Base-by-base conservation (phyloP, 2,329 filamentous ascomycete species). In the Rugonectria rugulosa region DNA sequence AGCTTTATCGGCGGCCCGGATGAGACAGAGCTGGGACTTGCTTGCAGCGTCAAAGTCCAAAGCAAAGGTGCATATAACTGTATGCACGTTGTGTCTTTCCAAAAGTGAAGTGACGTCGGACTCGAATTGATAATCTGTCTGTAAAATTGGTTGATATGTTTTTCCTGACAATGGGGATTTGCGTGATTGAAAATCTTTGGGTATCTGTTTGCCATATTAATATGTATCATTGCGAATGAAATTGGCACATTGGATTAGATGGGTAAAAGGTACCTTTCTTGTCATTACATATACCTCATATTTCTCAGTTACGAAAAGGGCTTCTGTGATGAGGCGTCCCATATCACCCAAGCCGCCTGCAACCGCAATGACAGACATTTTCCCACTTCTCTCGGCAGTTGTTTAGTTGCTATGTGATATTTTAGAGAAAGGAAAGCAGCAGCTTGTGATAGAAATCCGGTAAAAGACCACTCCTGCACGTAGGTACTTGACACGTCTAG, bases 261-360 rank as follows among this genome's bases (percentile, higher is more conserved):
- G 31, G 9, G 14, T 19, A 14, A 23, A 5, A 47, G 27, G 4
- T 62, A 71, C 79, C 60, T 73, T 74, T 41, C 79, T 73, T 17
- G 75, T 70, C 12, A 81, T 60, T 3, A 80, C 68, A 38, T 77
- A 69, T 12, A 80, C 70, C 20, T 77, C 59, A 51, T 79, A 72
- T 44, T 75, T 73, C 44, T 51, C 70, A 15, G 59, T 70, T 24
- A 62, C 68, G 14, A 59, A 60, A 11, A 82, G 58, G 14, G 72
- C 74, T 12, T 82, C 77, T 17, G 80, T 74, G 27, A 83, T 72
- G 3, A 78, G 75, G 21, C 71, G 72, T 7, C 80, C 80, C 4
- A 82, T 67, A 19, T 72, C 72, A 17, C 79, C 79, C 1, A 74
- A 75, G 10, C 79, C 80, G 41, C 79, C 80, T 6, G 77, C 76